Evolutionary conservation across 331 rosid species (phyloP).

Genomic region (Ulmus americana): DNA sequence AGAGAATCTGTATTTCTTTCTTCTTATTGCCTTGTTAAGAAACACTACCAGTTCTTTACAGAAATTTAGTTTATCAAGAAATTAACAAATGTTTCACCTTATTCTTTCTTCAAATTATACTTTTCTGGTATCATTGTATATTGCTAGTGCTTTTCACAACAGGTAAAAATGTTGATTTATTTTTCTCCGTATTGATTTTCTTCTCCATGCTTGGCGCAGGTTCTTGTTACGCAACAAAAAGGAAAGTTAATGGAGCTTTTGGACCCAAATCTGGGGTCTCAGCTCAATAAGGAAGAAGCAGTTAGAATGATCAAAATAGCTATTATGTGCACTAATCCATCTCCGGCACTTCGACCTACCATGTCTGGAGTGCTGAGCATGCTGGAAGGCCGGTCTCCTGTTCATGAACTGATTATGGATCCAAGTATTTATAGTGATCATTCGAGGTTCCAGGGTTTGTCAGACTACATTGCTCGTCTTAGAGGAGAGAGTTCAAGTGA

Average conservation of each 20-base stretch:
- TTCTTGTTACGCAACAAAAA: slow-evolving; percentile 3
- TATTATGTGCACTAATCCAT: slow-evolving; percentile 10
- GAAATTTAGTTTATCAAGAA: too few species aligned
- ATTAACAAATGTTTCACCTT: too few species aligned
- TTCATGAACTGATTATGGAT: slow-evolving; percentile 1
- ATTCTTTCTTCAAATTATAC: too few species aligned
- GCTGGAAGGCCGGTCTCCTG: slow-evolving; percentile 1
- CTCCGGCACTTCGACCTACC: slow-evolving; percentile 5
- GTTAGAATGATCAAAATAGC: slow-evolving; percentile 11
- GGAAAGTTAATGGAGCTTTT: slow-evolving; percentile 17
- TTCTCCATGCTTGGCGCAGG: neutral
- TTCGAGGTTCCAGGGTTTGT: neutral
- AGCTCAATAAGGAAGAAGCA: slow-evolving; percentile 5
- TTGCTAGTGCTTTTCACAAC: too few species aligned
- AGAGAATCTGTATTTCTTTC: too few species aligned
- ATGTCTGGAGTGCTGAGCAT: slow-evolving; percentile 11
- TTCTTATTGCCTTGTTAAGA: too few species aligned
- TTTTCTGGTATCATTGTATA: too few species aligned
- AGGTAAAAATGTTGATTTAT: neutral
- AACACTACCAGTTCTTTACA: too few species aligned
- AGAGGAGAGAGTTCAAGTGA: too few species aligned
- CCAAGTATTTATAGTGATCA: slow-evolving; percentile 4
- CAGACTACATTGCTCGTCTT: too few species aligned
- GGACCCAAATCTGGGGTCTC: slow-evolving; percentile 3
- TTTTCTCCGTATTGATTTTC: neutral